These are phyloP conservation scores for Erigeron canadensis DNA, from an alignment of 129 eudicot species.

Conservation along the genomic window DNA sequence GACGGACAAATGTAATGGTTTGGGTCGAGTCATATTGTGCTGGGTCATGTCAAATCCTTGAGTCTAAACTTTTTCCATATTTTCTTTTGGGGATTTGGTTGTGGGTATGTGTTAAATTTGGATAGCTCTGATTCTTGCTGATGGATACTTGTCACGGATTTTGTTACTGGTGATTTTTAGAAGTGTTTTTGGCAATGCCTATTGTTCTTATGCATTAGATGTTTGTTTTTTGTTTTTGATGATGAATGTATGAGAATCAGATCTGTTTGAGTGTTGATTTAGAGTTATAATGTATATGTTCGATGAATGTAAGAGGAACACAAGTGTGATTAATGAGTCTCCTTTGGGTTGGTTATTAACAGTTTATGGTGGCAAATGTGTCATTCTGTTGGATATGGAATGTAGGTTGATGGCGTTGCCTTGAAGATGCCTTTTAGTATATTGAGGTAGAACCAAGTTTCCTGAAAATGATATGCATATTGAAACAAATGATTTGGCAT, in stretches of 20 bases:
- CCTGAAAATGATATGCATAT: slow-evolving; percentile 13
- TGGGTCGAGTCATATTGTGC: too few species aligned
- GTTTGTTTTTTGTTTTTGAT: slow-evolving; percentile 11
- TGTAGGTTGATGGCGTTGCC: slow-evolving; percentile 1
- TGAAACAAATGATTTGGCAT: slow-evolving; percentile 16
- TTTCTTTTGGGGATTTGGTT: slow-evolving; percentile 32
- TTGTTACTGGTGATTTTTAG: slow-evolving; percentile 16
- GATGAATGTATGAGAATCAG: slow-evolving; percentile 20
- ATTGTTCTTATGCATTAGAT: not conserved
- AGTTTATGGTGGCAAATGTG: slow-evolving; percentile 10
- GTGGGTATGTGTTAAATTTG: slow-evolving; percentile 14
- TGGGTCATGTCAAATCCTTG: too few species aligned
- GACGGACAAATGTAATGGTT: too few species aligned
- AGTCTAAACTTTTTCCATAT: too few species aligned
- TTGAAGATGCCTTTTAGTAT: not conserved
- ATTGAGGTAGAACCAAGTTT: not conserved
- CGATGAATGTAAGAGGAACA: slow-evolving; percentile 4
- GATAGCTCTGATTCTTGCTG: not conserved
- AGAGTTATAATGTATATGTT: slow-evolving; percentile 20
- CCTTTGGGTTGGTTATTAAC: slow-evolving; percentile 20
- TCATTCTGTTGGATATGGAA: slow-evolving; percentile 6
- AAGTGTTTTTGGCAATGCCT: slow-evolving; percentile 14
- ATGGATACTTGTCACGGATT: not conserved
- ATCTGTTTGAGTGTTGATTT: slow-evolving; percentile 11
- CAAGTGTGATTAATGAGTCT: slow-evolving; percentile 10